Base-by-base conservation (phyloP, 176 grass and related monocot genomes). In the Tillandsia leiboldiana region DNA sequence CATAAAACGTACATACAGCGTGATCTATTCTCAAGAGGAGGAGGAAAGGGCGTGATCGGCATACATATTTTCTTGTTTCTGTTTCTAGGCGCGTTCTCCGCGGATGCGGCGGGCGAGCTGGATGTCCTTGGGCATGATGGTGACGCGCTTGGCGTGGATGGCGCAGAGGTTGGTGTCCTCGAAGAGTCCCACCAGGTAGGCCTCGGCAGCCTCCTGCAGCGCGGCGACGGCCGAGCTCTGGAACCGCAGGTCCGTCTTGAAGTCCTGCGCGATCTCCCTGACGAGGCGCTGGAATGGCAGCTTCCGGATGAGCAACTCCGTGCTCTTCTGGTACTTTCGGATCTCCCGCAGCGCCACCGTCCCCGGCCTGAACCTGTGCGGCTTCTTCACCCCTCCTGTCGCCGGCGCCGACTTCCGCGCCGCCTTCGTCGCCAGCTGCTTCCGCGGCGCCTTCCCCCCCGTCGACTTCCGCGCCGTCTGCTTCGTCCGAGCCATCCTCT, bases 111-210 rank as follows among this genome's bases (percentile, higher is more conserved):
- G 69, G 8, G 71, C 71, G 20, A 73, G 71, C 71, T 73, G 71
- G 47, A 73, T 73, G 47, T 73, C 71, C 58, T 73, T 73, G 56
- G 71, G 71, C 71, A 73, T 73, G 71, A 73, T 73, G 42, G 71
- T 73, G 5, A 73, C 71, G 10, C 71, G 42, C 58, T 73, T 73
- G 17, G 71, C 71, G 71, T 73, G 71, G 54, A 73, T 73, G 33
- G 71, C 71, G 47, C 71, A 64, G 5, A 73, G 71, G 48, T 73
- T 73, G 18, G 71, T 73, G 47, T 73, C 71, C 47, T 73, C 71
- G 57, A 73, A 73, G 12, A 73, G 71, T 2, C 71, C 58, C 3
- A 73, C 71, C 11, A 73, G 71, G 47, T 64, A 73, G 8, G 58
- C 71, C 47, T 73, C 71, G 1, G 71, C 71, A 3, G 58, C 71